Base-by-base conservation (phyloP, 768 basidiomycete genomes). In the Calvatia gigantea region DNA sequence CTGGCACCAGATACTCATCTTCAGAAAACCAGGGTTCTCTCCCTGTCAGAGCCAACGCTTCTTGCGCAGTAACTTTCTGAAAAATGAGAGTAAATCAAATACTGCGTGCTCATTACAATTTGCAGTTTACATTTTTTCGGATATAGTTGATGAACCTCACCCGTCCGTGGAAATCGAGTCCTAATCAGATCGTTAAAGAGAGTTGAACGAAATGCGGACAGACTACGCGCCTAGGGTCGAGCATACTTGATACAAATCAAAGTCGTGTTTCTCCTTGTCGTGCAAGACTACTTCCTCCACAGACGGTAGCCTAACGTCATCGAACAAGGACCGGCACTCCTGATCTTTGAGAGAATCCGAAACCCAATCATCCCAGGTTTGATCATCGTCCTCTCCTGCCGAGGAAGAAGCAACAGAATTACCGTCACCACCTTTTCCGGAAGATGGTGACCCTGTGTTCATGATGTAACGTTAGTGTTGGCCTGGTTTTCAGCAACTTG, bases 131-230 rank as follows among this genome's bases (percentile, higher is more conserved):
- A 69, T 83, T 80, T 70, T 82, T 87, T 55, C 94, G 75, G 64
- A 96, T 92, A 70, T 81, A 90, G 68, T 97, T 97, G 70, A 97
- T 84, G 48, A 97, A 71, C 45, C 90, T 82, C 61, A 93, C 86
- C 17, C 89, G 79, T 53, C 82, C 81, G 69, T 93, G 86, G 59
- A 87, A 83, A 67, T 96, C 94, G 35, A 95, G 73, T 0, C 74
- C 90, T 92, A 59, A 27, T 31, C 42, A 31, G 46, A 28, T 31
- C 37, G 15, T 31, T 58, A 58, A 52, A 38, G 25, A 49, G 38
- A 46, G 35, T 15, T 4, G 25, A 27, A 8, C n/a, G 23, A 50
- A 35, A 17, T 54, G 37, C 21, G 15, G 35, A 23, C 12, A 32
- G 54, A 50, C 1, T 23, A 71, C 86, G 41, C 51, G 91, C 91